These are phyloP conservation scores for Cubamyces sp. DNA, from an alignment of 768 basidiomycete genomes.

Conservation along the genomic window DNA sequence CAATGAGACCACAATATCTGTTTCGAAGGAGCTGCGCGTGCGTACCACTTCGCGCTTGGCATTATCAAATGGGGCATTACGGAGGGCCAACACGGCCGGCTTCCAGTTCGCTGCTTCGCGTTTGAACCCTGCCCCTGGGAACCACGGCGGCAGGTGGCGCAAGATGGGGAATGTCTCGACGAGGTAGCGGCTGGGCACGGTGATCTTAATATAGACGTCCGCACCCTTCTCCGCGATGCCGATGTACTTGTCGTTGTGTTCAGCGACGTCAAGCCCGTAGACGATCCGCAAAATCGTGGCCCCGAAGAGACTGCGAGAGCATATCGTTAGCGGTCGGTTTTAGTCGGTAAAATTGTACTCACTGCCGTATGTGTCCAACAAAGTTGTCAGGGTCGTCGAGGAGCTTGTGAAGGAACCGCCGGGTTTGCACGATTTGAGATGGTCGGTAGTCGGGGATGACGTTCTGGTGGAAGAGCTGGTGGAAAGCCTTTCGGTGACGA, in stretches of 20 bases:
- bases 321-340: neutral
- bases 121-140: slow-evolving; percentile 25
- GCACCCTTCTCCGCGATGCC: slow-evolving; percentile 31
- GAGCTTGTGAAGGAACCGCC: slow-evolving; percentile 1
- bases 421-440: slow-evolving; percentile 1
- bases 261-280: slow-evolving; percentile 36
- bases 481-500: slow-evolving; percentile 17
- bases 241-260: slow-evolving; percentile 34
- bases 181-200: slow-evolving; percentile 31
- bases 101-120: neutral
- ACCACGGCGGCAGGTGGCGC: slow-evolving; percentile 24
- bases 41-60: slow-evolving; percentile 11
- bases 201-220: slow-evolving; percentile 31
- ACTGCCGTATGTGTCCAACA: slow-evolving; percentile 12
- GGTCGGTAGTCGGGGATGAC: slow-evolving; percentile 16
- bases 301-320: neutral
- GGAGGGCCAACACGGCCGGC: neutral
- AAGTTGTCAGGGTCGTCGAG: slow-evolving; percentile 16
- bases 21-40: too few species aligned
- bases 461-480: slow-evolving; percentile 13
- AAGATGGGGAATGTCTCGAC: slow-evolving; percentile 38
- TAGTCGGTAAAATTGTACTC: neutral
- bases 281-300: slow-evolving; percentile 30
- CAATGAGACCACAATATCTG: neutral
- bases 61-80: neutral